Base-by-base conservation (phyloP, 331 rosid species). In the Stylosanthes scabra region DNA sequence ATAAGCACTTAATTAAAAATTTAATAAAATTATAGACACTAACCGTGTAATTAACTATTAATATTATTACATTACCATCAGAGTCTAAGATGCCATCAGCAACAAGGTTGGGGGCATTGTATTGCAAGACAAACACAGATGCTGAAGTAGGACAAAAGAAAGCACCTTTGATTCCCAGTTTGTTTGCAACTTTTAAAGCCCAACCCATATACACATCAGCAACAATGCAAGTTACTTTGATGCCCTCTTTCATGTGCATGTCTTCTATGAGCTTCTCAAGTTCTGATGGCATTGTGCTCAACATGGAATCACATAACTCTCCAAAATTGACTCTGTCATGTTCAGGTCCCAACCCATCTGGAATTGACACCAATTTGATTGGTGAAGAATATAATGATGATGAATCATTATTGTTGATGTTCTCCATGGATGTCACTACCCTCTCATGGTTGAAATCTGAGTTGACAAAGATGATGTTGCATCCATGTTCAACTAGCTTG, bases 71-170 rank as follows among this genome's bases (percentile, higher is more conserved):
- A 70, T 78, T 28, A 78, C 86, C 86, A 29, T 82, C 37, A 37
- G 66, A 60, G 15, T 63, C 60, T 10, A 77, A 11, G 60, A 82
- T 68, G 14, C 70, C 85, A 7, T 82, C 65, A 20, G 68, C 59
- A 56, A 74, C 62, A 1, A 74, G 57, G 16, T 28, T 78, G 12
- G 77, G 80, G 0, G 59, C 37, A 7, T 11, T 11, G 1, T 28
- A 16, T 0, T 1, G 4, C 71, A 78, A 9, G 14, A 27, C 66
- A 42, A 73, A 49, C 13, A 2, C 0, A 46, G 77, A 69, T 44
- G 67, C 80, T 13, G 86, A 14, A 2, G 80, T 52, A 62, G 86
- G 61, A 54, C 67, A 68, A 55, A 78, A 66, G 13, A 58, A 55
- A 27, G 39, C 39, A 34, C 39, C 39, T 34, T 34, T 34, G 39